Conservation (phyloP, 2,329 filamentous ascomycete species). For the Cercospora canescens region DNA sequence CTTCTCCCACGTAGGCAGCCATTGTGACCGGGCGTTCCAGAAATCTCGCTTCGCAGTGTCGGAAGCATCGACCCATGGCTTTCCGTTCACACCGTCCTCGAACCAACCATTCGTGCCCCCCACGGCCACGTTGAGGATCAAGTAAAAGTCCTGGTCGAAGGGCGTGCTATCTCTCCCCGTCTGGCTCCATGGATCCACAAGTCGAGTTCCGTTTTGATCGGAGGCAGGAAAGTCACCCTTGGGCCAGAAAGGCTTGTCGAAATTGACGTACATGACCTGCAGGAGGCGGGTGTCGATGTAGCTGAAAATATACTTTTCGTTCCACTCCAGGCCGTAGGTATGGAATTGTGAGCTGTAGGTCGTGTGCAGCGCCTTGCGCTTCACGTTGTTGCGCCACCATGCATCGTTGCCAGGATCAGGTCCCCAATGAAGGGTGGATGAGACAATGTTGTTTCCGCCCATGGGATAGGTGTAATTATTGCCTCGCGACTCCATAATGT, state of each 20-base stretch:
- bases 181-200: constrained; percentile 40
- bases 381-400: constrained; percentile 82
- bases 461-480: constrained; percentile 77
- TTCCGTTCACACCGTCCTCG: constrained; percentile 66
- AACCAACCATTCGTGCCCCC: constrained; percentile 67
- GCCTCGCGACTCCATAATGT: constrained; percentile 77
- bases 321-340: constrained; percentile 83
- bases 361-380: constrained; percentile 71
- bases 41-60: constrained; percentile 72
- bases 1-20: constrained; percentile 40
- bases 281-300: constrained; percentile 79
- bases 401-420: constrained; percentile 70
- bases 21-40: constrained; percentile 56
- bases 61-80: constrained; percentile 76
- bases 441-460: constrained; percentile 79
- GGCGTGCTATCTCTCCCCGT: constrained; percentile 40
- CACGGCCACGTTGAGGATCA: constrained; percentile 44
- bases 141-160: constrained; percentile 45
- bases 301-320: constrained; percentile 82
- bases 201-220: constrained; percentile 38
- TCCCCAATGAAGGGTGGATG: constrained; percentile 80
- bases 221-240: constrained; percentile 39
- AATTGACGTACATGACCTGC: constrained; percentile 73
- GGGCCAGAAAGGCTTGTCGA: constrained; percentile 42
- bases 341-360: constrained; percentile 71